Evolutionary conservation across 495 filamentous ascomycete species (phyloP).

Genomic region (Jackrogersella multiformis): DNA sequence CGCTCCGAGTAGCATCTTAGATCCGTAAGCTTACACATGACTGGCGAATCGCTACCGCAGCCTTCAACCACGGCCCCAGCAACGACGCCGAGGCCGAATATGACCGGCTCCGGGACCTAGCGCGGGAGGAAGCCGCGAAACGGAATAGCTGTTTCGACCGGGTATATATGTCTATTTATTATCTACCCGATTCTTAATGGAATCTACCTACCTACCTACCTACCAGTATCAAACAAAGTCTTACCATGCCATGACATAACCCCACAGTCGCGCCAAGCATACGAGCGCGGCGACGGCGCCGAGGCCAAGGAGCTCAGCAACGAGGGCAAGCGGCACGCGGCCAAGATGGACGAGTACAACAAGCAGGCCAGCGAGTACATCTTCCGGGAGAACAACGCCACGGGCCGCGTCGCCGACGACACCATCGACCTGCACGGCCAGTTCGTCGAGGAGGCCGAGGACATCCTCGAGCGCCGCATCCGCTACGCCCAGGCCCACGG

Average conservation of each 20-base stretch:
- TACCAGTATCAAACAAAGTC: neutral
- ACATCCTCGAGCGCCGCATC: conserved; percentile 85
- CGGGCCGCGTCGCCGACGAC: conserved; percentile 73
- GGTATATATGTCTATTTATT: conserved; percentile 54
- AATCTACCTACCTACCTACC: neutral
- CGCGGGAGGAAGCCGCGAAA: conserved; percentile 78
- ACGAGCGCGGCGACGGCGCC: conserved; percentile 79
- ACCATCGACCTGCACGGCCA: conserved; percentile 95
- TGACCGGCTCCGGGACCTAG: conserved; percentile 86
- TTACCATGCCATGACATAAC: conserved; percentile 23
- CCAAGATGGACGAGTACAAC: conserved; percentile 83
- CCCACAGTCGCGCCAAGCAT: conserved; percentile 78
- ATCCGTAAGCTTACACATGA: conserved; percentile 9
- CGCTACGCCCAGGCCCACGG: conserved; percentile 73
- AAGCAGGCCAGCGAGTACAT: conserved; percentile 90
- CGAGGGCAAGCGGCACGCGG: conserved; percentile 83
- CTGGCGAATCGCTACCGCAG: conserved; percentile 54
- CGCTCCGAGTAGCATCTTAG: conserved; percentile 2
- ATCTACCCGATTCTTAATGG: too few relatives aligned
- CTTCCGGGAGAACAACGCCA: conserved; percentile 90
- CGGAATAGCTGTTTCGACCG: conserved; percentile 76
- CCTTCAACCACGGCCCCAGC: conserved; percentile 80
- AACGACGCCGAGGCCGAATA: conserved; percentile 83
- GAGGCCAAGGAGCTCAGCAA: conserved; percentile 81
- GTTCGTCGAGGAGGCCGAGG: conserved; percentile 92